Conservation (phyloP, 768 basidiomycete species). For the Hydnum rufescens region DNA sequence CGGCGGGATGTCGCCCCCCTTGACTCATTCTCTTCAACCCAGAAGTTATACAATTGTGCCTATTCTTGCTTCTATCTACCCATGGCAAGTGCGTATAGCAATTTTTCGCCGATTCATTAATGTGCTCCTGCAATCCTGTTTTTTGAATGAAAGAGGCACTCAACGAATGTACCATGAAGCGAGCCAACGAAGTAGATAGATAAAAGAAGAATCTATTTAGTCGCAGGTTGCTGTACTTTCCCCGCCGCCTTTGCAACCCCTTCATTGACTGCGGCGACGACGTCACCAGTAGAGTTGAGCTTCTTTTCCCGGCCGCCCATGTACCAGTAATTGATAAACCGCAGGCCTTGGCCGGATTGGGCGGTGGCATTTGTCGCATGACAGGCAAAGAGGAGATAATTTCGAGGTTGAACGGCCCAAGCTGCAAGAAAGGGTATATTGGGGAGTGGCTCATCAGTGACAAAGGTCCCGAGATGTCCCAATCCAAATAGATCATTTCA, state of each 20-base stretch:
- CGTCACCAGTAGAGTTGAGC: constrained; percentile 13
- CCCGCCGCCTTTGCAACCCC: neutral
- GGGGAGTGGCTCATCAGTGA: neutral
- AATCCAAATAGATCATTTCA: constrained; percentile 21
- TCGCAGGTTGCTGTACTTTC: neutral
- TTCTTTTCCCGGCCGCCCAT: constrained; percentile 70
- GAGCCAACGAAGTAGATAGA: too few relatives aligned
- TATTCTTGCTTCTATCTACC: too few relatives aligned
- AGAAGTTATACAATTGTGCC: too few relatives aligned
- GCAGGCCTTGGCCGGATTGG: constrained; percentile 61
- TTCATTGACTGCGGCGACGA: neutral
- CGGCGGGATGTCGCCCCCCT: too few relatives aligned
- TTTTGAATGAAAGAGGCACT: too few relatives aligned
- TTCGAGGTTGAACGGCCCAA: constrained; percentile 89
- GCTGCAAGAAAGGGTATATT: constrained; percentile 26
- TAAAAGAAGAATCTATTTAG: neutral
- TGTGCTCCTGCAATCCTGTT: too few relatives aligned
- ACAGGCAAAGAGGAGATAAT: constrained; percentile 88
- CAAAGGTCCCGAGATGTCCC: neutral
- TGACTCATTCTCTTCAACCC: too few relatives aligned
- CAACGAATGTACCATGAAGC: too few relatives aligned
- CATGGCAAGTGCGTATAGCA: too few relatives aligned
- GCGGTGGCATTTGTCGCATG: constrained; percentile 82
- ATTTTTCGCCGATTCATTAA: too few relatives aligned
- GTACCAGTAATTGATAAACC: constrained; percentile 85